A percentile compares a stretch with the other conserved stretches of the same genome.
Evolutionary conservation across 2,329 filamentous ascomycete species (phyloP).

Genomic region (Leptographium wingfieldii): DNA sequence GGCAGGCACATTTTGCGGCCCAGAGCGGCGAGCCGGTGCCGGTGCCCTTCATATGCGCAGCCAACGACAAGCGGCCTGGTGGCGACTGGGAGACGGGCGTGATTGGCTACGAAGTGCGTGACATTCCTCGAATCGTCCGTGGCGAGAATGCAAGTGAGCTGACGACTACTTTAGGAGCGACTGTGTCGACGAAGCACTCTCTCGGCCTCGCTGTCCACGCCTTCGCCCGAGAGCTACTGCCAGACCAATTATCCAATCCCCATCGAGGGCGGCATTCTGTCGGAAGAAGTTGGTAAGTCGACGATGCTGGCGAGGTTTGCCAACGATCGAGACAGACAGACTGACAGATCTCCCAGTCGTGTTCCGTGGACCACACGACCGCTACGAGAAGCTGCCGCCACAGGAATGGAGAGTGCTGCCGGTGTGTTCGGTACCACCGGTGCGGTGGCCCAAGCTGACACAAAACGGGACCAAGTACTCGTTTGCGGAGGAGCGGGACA

Average conservation of each 20-base stretch:
- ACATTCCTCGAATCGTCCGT: no score
- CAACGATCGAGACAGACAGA: neutral
- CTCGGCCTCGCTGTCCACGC: slow-evolving; percentile 52
- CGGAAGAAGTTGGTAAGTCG: slow-evolving; percentile 46
- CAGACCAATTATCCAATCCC: slow-evolving; percentile 58
- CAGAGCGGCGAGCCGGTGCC: slow-evolving; percentile 24
- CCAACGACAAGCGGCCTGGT: slow-evolving; percentile 63
- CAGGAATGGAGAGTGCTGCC: slow-evolving; percentile 46
- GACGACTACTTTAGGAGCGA: slow-evolving; percentile 37
- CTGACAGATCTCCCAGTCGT: slow-evolving; percentile 37
- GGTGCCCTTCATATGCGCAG: slow-evolving; percentile 58
- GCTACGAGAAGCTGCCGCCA: slow-evolving; percentile 44
- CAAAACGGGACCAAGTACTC: slow-evolving; percentile 56
- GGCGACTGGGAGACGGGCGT: slow-evolving; percentile 63
- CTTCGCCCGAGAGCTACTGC: slow-evolving; percentile 34
- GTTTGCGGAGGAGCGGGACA: slow-evolving; percentile 56
- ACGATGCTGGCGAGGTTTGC: neutral
- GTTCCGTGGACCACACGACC: slow-evolving; percentile 57
- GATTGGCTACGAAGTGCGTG: slow-evolving; percentile 39
- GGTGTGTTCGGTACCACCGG: slow-evolving; percentile 62
- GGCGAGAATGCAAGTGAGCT: neutral
- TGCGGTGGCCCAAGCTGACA: slow-evolving; percentile 61
- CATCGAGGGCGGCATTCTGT: slow-evolving; percentile 56
- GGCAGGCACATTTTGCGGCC: slow-evolving; percentile 28
- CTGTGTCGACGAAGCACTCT: slow-evolving; percentile 64